Base-by-base conservation (phyloP, 441 rosid species). In the Erysimum cheiri region DNA sequence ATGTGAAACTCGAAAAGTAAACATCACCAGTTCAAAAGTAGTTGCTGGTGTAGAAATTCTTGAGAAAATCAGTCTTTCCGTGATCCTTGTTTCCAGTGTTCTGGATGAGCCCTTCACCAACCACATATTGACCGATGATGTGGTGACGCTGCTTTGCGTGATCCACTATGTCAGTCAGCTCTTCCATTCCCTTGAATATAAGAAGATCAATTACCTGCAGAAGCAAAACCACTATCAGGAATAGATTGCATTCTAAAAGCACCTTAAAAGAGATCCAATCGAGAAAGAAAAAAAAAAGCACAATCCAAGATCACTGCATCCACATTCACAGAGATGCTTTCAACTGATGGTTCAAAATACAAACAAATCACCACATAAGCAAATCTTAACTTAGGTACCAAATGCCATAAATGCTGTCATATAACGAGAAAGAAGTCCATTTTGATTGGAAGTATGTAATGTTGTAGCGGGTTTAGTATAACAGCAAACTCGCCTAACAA, bases 121-220 rank as follows among this genome's bases (percentile, higher is more conserved):
- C 70, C 24, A 92, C 96, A 46, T 95, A 95, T 65, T 90, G 97
- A 33, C 99, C 99, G 22, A 95, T 87, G 37, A 95, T 80, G 80
- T 95, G 99, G 79, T 92, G 99, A 69, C 99, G 95, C 83, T 95
- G 99, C 87, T 95, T 95, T 22, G 96, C 94, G 66, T 95, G 99
- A 81, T 90, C 97, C 32, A 71, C 73, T 8, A 95, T 79, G 73
- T 95, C 92, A 73, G 74, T 81, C 73, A 95, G 85, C 79, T 95
- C 99, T 83, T 95, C 99, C 87, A 77, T 85, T 60, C 94, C 99
- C 78, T 95, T 95, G 80, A 92, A 88, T 14, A 95, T 80, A 67
- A 90, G 88, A 89, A 95, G 70, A 78, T 95, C 99, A 68, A 92
- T 95, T 44, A 95, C 99, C 99, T 95, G 88, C 81, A 84, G 41